Base-by-base conservation (phyloP, 2,329 filamentous ascomycete species). In the Nothophoma quercina region DNA sequence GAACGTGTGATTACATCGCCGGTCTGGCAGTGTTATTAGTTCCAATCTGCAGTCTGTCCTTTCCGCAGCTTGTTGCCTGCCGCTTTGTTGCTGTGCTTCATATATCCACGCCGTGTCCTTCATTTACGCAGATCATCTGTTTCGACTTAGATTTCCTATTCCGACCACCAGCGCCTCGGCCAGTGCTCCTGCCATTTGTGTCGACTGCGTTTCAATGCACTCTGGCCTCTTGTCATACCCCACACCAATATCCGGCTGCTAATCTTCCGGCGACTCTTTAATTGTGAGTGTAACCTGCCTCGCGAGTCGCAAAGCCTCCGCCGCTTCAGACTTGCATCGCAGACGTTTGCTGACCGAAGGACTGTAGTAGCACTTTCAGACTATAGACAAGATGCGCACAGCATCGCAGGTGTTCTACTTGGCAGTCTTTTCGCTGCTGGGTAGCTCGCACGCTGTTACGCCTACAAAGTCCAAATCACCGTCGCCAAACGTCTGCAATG, bases 371-470 rank as follows among this genome's bases (percentile, higher is more conserved):
- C 56, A 58, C 41, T 22, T 48, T 29, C 41, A 13, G 29, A 50
- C 23, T 38, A 32, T 34, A 55, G 38, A 34, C 23, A 67, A 56
- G 30, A 85, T 85, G 83, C 81, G 78, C 63, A 73, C 78, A 50
- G 80, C 82, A 46, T 77, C 80, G 51, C 78, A 79, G 59, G 69
- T 81, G 33, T 87, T 88, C 73, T 87, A 84, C 71, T 77, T 87
- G 50, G 85, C 85, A 48, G 77, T 86, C 58, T 87, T 87, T 67
- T 77, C 83, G 61, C 77, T 88, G 63, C 77, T 85, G 56, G 75
- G 77, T 50, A 72, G 78, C 41, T 76, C 77, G 47, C 78, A 80
- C 65, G 82, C 78, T 51, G 62, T 52, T 6, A 58, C 63, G 50
- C 71, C 69, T 68, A 78, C 70, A 60, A 73, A 73, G 68, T 65